Conservation (phyloP, 2,329 filamentous ascomycete genomes). For the Colletotrichum aenigma region DNA sequence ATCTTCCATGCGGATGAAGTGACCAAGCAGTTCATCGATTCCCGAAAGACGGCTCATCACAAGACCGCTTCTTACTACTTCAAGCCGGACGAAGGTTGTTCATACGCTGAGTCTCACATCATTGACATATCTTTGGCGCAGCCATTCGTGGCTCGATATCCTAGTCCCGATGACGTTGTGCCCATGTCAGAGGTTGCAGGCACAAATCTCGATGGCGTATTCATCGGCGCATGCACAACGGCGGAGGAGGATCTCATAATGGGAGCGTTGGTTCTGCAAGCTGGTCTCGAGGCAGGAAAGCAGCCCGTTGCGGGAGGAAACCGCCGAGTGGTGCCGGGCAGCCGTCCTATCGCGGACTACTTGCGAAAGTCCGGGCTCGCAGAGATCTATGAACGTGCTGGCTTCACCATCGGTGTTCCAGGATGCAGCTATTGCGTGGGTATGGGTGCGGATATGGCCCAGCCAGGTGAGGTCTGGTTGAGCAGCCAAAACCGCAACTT, state of each 20-base stretch:
- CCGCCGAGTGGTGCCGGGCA: constrained; percentile 44
- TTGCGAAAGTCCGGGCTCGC: constrained; percentile 37
- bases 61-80: constrained; percentile 40
- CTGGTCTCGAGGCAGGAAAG: constrained; percentile 36
- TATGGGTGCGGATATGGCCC: constrained; percentile 43
- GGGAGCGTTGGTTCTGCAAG: constrained; percentile 42
- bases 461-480: constrained; percentile 45
- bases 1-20: constrained; percentile 43
- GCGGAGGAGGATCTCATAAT: constrained; percentile 48
- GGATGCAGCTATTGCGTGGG: constrained; percentile 51
- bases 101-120: constrained; percentile 37
- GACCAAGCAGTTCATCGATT: constrained; percentile 36
- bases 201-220: constrained; percentile 42
- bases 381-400: constrained; percentile 41
- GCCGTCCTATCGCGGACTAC: constrained; percentile 39
- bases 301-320: constrained; percentile 34
- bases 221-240: constrained; percentile 52
- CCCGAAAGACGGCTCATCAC: constrained; percentile 35
- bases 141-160: constrained; percentile 43
- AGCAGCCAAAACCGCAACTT: constrained; percentile 52
- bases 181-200: constrained; percentile 36
- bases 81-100: constrained; percentile 38
- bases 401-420: constrained; percentile 44
- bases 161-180: constrained; percentile 47
- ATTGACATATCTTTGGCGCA: constrained; percentile 42